Percentiles rank a stretch among this genome's conserved stretches.
These are phyloP conservation scores for Penicillium hesseltinei DNA, from an alignment of 2,329 filamentous ascomycete genomes.

Conservation along the genomic window DNA sequence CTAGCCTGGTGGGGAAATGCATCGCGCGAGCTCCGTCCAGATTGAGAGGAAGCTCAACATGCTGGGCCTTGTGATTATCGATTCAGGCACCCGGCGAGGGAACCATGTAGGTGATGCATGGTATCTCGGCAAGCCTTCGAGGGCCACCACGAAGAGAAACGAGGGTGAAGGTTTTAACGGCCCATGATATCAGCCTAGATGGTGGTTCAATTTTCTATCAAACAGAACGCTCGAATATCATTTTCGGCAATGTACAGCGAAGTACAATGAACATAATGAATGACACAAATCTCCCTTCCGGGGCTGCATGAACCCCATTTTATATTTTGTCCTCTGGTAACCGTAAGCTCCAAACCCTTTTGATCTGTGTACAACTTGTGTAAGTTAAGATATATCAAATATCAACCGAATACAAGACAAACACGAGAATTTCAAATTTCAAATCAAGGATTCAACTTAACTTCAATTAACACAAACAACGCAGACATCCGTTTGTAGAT, in stretches of 20 bases:
- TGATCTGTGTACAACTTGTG: neutral
- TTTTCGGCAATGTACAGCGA: neutral
- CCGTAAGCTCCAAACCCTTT: neutral
- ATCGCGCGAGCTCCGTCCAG: neutral
- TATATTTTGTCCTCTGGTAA: neutral
- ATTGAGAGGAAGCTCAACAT: neutral
- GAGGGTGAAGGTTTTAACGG: neutral
- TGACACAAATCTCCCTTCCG: neutral
- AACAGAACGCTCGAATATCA: neutral
- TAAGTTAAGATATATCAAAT: neutral
- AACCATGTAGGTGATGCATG: neutral
- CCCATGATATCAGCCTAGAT: neutral
- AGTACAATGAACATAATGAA: neutral
- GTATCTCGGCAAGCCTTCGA: neutral
- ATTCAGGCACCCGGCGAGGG: neutral
- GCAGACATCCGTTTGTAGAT: neutral
- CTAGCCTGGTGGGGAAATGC: neutral
- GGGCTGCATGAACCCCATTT: neutral
- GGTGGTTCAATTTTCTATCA: neutral
- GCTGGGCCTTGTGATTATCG: neutral
- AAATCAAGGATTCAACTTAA: neutral
- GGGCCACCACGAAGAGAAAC: neutral
- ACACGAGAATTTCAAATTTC: neutral
- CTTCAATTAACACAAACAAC: conserved; percentile 3
- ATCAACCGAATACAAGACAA: neutral